Evolutionary conservation across 2,329 filamentous ascomycete genomes (phyloP), one percentile per base, ranked within the genome.

Genomic region (Alternaria rosae): DNA sequence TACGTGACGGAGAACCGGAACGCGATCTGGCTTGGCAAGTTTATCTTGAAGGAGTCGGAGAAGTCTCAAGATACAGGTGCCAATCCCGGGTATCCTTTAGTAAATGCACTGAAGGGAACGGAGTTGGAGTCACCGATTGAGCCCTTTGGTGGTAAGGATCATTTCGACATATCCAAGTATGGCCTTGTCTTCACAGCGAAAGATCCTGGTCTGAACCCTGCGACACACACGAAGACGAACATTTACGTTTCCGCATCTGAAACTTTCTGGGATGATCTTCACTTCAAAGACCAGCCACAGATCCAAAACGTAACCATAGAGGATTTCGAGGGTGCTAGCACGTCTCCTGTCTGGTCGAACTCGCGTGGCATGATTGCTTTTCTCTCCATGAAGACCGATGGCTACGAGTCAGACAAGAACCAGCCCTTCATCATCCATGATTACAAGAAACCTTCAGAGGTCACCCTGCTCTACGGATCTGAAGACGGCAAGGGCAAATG

Each of bases 341-440:
- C 83, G 17, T 82, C 81, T 3, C 93, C 93, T 0, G 85, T 86
- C 0, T 97, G 96, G 79, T 94, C 92, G 4, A 88, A 88, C 5
- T 85, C 91, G 71, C 92, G 92, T 10, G 86, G 84, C 35, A 86
- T 86, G 62, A 82, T 94, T 25, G 92, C 88, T 2, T 97, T 96
- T 76, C 84, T 92, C 28, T 88, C 91, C 64, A 97, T 96, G 93
- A 86, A 87, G 65, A 86, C 86, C 58, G 84, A 87, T 54, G 88
- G 90, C 61, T 97, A 97, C 76, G 93, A 97, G 78, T 87, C 90
- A 15, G 93, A 97, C 81, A 91, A 91, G 77, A 86, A 90, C 45
- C 86, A 89, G 45, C 81, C 93, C 5, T 80, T 93, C 64, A 80
- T 92, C 3, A 77, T 92, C 7, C 85, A 87, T 1, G 85, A 92